Evolutionary conservation across 2,329 filamentous ascomycete genomes (phyloP), one percentile per base, ranked within the genome.

Genomic region (Colletotrichum neosansevieriae): DNA sequence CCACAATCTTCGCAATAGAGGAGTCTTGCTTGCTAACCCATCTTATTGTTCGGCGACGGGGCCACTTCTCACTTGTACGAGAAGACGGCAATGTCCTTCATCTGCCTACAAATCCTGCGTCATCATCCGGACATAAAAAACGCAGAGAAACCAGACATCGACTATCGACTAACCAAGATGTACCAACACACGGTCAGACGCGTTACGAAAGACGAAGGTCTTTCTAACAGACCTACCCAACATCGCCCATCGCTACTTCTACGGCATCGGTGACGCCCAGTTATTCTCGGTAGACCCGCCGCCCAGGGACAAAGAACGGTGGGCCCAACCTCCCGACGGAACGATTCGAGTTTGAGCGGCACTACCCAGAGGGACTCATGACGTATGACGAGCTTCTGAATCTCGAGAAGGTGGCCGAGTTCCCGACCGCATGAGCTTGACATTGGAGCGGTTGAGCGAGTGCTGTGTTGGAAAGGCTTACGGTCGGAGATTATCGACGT

Each of bases 71-170:
- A 42, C 6, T 4, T 54, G n/a, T 44, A 57, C 15, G 34, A 56
- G n/a, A 32, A 56, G 34, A n/a, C 19, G 6, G 34, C 36, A 9
- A 19, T 59, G 3, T 34, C 17, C 10, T 59, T 49, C 57, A 21
- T 76, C 15, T 19, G 51, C 10, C 70, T 76, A 9, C 75, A 76
- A 21, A 36, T 76, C 1, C 45, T 73, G 6, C 58, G 58, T 54
- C 69, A 56, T 34, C 67, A 65, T 21, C 73, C 72, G 1, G 53
- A 70, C 12, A 67, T 29, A 1, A 45, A 58, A 7, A 54, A 38
- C 10, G 29, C 53, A 12, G 44, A 32, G 21, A 56, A 29, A 19
- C 1, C 13, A n/a, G 50, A 68, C 24, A 47, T 29, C 17, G 71
- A 72, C n/a, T 74, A 74, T 47, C 67, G 69, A 13, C 34, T 60